Evolutionary conservation across 116 monocot genomes (phyloP), one percentile per base, ranked within the genome.

Genomic region (Papilionanthe hybrid): DNA sequence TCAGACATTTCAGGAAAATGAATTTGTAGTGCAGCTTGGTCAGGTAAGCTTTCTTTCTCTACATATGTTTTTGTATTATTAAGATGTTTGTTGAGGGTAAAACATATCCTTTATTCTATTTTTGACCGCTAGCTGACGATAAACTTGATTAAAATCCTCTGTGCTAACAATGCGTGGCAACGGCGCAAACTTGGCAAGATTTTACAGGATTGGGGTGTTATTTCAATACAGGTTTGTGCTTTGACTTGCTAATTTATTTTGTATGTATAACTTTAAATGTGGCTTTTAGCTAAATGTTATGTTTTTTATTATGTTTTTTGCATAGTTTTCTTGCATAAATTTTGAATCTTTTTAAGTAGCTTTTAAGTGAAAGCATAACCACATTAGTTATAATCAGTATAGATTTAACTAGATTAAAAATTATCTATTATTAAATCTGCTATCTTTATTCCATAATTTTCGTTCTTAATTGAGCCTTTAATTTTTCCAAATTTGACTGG

Each of bases 101-200:
- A 75, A 44, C n/a, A 44, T 20, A 6, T 73, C 19, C n/a, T 73
- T 71, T 4, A 44, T 73, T 32, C 19, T 30, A 32, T 79, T 60
- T 42, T 86, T 44, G 75, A 66, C 32, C 4, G 87, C 81, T 68
- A 96, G 96, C 79, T 96, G 56, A 75, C 90, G 72, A 67, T 92
- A 79, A 93, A 91, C 78, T 85, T 96, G 82, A 84, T 96, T 81
- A 99, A 95, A 89, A 85, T 99, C 83, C 87, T 95, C 75, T 99
- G 95, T 81, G 86, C 99, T 86, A 99, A 99, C 78, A 77, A 82
- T 89, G 87, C 99, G 81, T 99, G 99, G 99, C 95, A 99, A 80
- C 85, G 92, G 5, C 92, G 99, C 19, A 99, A 99, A 85, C 92
- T 99, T 85, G 99, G 99, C 65, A 95, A 95, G 77, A 86, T 92